These are phyloP conservation scores for Pseudotsuga menziesii DNA, from an alignment of 75 land plant genomes.

Conservation along the genomic window DNA sequence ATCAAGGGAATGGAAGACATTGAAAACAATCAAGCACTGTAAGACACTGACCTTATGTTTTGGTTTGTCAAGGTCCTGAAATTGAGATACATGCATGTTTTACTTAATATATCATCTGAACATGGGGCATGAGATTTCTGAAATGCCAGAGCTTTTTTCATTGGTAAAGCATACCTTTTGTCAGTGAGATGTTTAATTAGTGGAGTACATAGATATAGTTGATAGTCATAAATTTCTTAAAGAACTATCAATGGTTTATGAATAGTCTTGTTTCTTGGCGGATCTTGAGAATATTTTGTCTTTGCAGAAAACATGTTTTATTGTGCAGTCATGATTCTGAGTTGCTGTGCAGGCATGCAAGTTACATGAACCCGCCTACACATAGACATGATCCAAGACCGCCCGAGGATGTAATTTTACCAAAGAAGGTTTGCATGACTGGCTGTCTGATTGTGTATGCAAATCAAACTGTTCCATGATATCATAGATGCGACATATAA, in stretches of 20 bases:
- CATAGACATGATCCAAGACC: slow-evolving; percentile 82
- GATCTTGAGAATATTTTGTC: neutral
- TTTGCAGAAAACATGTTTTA: neutral
- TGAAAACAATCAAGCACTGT: slow-evolving; percentile 60
- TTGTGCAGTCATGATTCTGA: neutral
- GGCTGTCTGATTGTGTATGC: neutral
- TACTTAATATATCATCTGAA: neutral
- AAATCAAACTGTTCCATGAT: neutral
- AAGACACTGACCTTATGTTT: slow-evolving; percentile 19
- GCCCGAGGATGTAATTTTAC: slow-evolving; percentile 66
- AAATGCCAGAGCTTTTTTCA: no score
- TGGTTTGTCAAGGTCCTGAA: neutral
- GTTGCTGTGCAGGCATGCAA: slow-evolving; percentile 51
- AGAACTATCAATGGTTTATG: neutral
- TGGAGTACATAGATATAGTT: neutral
- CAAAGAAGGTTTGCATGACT: slow-evolving; percentile 55
- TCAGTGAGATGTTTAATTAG: neutral
- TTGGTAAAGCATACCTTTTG: neutral
- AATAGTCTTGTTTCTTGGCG: neutral
- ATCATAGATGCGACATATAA: neutral
- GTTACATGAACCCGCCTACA: slow-evolving; percentile 53
- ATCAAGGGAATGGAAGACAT: slow-evolving; percentile 53
- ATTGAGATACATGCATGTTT: neutral
- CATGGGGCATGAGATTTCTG: no score
- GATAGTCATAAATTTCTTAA: neutral